Base-by-base conservation (phyloP, 306 rosid genomes). In the Lablab purpureus region DNA sequence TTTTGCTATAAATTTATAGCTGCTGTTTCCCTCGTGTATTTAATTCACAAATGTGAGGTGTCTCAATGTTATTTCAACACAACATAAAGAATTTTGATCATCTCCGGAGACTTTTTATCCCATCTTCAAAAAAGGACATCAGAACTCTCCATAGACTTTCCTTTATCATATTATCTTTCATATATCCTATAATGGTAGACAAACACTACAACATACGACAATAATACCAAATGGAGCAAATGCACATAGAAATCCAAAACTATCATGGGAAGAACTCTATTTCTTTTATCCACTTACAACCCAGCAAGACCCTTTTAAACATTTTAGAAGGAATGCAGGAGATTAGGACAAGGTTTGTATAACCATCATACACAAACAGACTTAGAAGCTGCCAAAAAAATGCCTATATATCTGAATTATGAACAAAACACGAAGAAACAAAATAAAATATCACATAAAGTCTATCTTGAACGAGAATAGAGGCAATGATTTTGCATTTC, bases 331-430 rank as follows among this genome's bases (percentile, higher is more conserved):
- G 74, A 73, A 73, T 41, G 12, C 10, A 80, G 64, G 18, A 17
- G 23, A 56, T 40, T 37, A 40, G 50, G 34, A 56, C 67, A 59
- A 58, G 65, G 65, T 58, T 25, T 25, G 18, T 40, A 55, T 77
- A 40, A 34, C 37, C 37, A 62, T 58, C 85, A 49, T 43, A 64
- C 55, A 23, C 65, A 60, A 6, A 59, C 18, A 27, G 12, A 80
- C 68, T 74, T 11, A 30, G 34, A 63, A 67, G 37, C 67, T 6
- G 67, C 67, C 21, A 14, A 60, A 60, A 60, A 30, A 28, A 28
- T 60, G 43, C 67, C 10, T 14, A 6, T 23, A 52, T 40, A 80
- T 84, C 85, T 56, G 84, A 74, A 85, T 68, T 82, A 75, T 77
- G 60, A 73, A 79, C 40, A 30, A 30, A 41, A 41, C 1, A 28